Percentiles rank a stretch among this genome's conserved stretches.
Evolutionary conservation across 2,329 filamentous ascomycete species (phyloP).

Genomic region (Botryotinia calthae): DNA sequence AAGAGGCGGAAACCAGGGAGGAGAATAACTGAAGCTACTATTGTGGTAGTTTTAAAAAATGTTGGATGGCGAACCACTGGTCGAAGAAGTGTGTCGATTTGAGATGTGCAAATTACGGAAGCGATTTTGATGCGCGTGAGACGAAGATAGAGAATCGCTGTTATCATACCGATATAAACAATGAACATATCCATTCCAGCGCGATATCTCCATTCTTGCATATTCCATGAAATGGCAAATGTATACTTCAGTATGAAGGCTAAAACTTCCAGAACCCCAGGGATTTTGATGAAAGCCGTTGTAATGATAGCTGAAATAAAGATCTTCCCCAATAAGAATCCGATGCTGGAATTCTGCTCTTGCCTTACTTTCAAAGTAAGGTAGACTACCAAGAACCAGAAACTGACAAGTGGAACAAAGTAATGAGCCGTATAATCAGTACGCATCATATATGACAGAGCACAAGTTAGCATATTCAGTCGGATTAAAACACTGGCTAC

Average conservation of each 20-base stretch:
- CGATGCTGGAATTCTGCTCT: constrained; percentile 44
- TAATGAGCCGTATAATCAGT: constrained; percentile 58
- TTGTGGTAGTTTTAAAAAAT: constrained; percentile 23
- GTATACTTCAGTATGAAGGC: constrained; percentile 42
- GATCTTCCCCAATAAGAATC: constrained; percentile 49
- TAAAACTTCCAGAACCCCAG: constrained; percentile 45
- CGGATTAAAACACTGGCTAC: constrained; percentile 54
- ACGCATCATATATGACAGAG: constrained; percentile 54
- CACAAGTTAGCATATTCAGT: constrained; percentile 54
- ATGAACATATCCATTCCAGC: constrained; percentile 53
- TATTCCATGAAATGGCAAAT: constrained; percentile 50
- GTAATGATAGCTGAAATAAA: constrained; percentile 45
- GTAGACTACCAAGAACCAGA: constrained; percentile 62
- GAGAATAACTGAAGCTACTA: constrained; percentile 28
- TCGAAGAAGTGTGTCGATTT: constrained; percentile 27
- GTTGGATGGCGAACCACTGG: constrained; percentile 21
- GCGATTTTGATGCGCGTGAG: constrained; percentile 32
- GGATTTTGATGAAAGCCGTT: constrained; percentile 40
- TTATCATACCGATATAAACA: constrained; percentile 55
- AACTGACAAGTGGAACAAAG: constrained; percentile 56
- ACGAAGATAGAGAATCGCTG: constrained; percentile 45
- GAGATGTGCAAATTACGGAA: constrained; percentile 29
- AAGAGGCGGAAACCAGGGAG: constrained; percentile 30
- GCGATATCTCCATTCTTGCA: constrained; percentile 49
- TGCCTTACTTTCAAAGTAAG: constrained; percentile 47